These are phyloP conservation scores for Penicillium sp. DNA, from an alignment of 2,329 filamentous ascomycete species.

Conservation along the genomic window DNA sequence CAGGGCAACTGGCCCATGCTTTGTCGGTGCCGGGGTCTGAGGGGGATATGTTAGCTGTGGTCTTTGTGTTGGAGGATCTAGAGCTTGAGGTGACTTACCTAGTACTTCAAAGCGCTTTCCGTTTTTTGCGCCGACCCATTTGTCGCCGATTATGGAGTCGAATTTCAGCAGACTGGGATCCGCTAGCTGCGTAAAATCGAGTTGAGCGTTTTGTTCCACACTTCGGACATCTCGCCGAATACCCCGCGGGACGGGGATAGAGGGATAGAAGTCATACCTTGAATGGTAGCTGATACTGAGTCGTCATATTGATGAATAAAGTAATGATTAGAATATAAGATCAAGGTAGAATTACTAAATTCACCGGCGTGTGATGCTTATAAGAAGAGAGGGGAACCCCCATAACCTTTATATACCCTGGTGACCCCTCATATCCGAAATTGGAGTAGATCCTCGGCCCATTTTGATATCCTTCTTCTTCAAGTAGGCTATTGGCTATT, in stretches of 20 bases:
- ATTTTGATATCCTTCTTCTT: not conserved
- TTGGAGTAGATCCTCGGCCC: not conserved
- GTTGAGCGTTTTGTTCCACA: constrained; percentile 1
- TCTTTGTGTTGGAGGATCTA: not conserved
- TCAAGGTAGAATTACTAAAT: not conserved
- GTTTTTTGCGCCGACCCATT: constrained; percentile 48
- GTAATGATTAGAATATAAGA: not conserved
- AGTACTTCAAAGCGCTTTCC: constrained; percentile 53
- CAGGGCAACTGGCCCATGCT: constrained; percentile 52
- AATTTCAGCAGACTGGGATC: constrained; percentile 50
- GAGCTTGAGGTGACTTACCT: constrained; percentile 24
- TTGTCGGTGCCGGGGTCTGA: constrained; percentile 53
- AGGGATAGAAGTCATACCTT: constrained; percentile 26
- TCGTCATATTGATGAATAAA: constrained; percentile 26
- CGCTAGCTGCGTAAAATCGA: constrained; percentile 41
- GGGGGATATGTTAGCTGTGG: not conserved
- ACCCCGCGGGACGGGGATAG: not conserved
- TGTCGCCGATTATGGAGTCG: constrained; percentile 52
- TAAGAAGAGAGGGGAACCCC: not conserved
- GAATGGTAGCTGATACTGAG: constrained; percentile 39
- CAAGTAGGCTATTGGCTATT: constrained; percentile 1
- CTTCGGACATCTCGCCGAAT: constrained; percentile 22
- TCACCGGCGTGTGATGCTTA: not conserved
- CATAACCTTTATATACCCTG: not conserved
- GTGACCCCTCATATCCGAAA: not conserved